Percentiles rank a stretch among this genome's conserved stretches.
Evolutionary conservation across 805 yeast species (phyloP).

Genomic region (Schizosaccharomyces osmophilus): DNA sequence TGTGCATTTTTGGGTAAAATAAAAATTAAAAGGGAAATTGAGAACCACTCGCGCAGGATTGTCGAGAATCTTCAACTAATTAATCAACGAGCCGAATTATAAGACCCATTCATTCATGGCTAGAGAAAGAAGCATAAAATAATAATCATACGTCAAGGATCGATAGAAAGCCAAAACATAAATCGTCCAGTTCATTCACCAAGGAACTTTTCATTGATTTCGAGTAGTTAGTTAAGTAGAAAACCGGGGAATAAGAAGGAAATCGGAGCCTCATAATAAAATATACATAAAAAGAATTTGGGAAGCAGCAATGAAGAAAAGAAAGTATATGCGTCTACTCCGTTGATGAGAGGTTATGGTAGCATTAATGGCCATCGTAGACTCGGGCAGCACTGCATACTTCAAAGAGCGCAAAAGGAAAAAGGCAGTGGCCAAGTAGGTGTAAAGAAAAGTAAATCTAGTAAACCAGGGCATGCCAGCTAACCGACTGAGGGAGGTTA

Average conservation of each 20-base stretch:
- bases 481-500: constrained; percentile 11
- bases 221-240: not conserved
- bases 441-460: constrained; percentile 26
- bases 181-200: no score
- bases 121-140: no score
- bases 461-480: constrained; percentile 12
- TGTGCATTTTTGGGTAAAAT: no score
- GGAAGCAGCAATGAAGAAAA: constrained; percentile 57
- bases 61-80: no score
- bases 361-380: constrained; percentile 15
- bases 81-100: no score
- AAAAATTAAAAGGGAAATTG: no score
- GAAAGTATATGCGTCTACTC: constrained; percentile 62
- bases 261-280: constrained; percentile 18
- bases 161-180: no score
- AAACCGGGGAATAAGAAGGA: not conserved
- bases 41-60: no score
- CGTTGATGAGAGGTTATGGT: constrained; percentile 34
- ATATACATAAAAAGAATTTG: constrained; percentile 58
- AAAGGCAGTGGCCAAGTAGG: constrained; percentile 31
- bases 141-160: no score
- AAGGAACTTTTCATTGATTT: not conserved
- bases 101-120: no score
- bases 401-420: constrained; percentile 29
- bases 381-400: constrained; percentile 41